A percentile compares a stretch with the other conserved stretches of the same genome.
Evolutionary conservation across 208 protist species (phyloP).

Genomic region (Trypanosoma brucei): DNA sequence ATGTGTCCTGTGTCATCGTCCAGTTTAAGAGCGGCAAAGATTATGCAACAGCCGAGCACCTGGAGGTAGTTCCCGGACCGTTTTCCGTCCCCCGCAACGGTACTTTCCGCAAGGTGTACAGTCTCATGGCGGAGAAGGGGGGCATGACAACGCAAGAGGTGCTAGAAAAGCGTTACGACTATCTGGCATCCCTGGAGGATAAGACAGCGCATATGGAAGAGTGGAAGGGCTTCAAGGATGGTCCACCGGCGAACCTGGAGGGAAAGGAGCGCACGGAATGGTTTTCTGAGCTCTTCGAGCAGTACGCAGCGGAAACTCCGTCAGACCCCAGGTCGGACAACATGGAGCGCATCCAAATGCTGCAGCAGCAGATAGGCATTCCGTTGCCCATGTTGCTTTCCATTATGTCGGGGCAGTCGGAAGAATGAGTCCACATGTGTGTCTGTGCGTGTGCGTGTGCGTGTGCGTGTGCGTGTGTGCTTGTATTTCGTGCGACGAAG

Average conservation of each 20-base stretch:
- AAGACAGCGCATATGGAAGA: conserved; percentile 53
- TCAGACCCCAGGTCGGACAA: conserved; percentile 43
- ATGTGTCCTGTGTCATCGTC: conserved; percentile 90
- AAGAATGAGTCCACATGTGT: conserved; percentile 17
- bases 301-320: conserved; percentile 23
- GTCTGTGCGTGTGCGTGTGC: background rate
- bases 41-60: conserved; percentile 64
- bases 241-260: conserved; percentile 34
- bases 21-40: conserved; percentile 80
- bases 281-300: conserved; percentile 61
- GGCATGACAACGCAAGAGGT: conserved; percentile 57
- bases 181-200: conserved; percentile 33
- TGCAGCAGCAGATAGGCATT: conserved; percentile 83
- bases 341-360: conserved; percentile 77
- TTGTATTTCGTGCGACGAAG: conserved; percentile 6
- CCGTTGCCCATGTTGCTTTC: conserved; percentile 78
- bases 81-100: conserved; percentile 67
- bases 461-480: background rate
- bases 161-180: conserved; percentile 82
- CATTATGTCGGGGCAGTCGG: conserved; percentile 54
- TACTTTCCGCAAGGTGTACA: conserved; percentile 83
- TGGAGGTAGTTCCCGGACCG: conserved; percentile 70
- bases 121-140: conserved; percentile 75
- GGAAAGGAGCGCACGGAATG: conserved; percentile 63
- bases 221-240: conserved; percentile 44